Evolutionary conservation across 2,329 filamentous ascomycete species (phyloP), one percentile per base, ranked within the genome.

Genomic region (Periconia macrospinosa): DNA sequence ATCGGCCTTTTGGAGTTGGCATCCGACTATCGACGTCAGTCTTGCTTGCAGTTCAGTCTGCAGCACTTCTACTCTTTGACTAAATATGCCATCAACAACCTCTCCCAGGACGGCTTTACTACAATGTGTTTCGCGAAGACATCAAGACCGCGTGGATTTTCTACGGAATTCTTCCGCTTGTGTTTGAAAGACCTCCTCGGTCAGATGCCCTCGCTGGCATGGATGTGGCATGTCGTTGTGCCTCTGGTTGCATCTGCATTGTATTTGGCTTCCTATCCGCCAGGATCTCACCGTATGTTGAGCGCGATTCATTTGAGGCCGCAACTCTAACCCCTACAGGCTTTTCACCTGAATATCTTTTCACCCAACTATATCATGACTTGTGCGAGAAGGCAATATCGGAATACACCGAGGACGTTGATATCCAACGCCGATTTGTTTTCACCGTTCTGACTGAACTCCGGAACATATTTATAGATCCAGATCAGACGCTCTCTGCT

Each of bases 241-340:
- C 64, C 66, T 18, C 33, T 71, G 14, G 41, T 71, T 20, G 60
- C 61, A 11, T 70, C 60, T 2, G 57, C 65, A 15, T 44, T 69
- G 1, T 42, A 66, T 30, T 52, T 71, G 2, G 53, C 62, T 7
- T 60, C 55, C 30, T 69, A 67, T 47, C 61, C 62, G 23, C 60
- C 60, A 19, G 49, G 54, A 9, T 48, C 61, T 10, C 58, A 69
- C 47, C 52, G n/a, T n/a, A n/a, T n/a, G n/a, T n/a, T n/a, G n/a
- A n/a, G n/a, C n/a, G n/a, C n/a, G n/a, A n/a, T n/a, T n/a, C n/a
- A n/a, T n/a, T n/a, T n/a, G n/a, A n/a, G n/a, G n/a, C n/a, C n/a
- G n/a, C n/a, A n/a, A n/a, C n/a, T n/a, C n/a, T n/a, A n/a, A n/a
- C n/a, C n/a, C n/a, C n/a, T n/a, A n/a, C n/a, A n/a, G n/a, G 35